phyloP scores from a whole-genome alignment of 371 early-diverging fungal genomes.

The Mucor plumbeus region DNA sequence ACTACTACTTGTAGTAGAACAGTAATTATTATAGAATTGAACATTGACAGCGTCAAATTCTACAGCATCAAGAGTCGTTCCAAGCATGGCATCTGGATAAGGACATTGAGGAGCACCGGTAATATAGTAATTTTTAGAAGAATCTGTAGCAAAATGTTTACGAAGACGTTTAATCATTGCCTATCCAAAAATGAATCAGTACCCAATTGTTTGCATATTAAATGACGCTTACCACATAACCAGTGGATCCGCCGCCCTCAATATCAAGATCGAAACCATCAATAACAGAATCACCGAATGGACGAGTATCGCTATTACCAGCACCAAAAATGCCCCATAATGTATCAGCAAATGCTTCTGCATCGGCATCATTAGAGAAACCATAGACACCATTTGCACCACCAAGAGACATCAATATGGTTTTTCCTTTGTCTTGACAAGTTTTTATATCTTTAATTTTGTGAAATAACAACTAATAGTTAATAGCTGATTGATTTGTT shows the following conservation, averaged over 20 bases:
- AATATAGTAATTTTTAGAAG: slow-evolving; percentile 48
- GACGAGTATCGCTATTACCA: slow-evolving; percentile 55
- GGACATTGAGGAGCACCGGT: slow-evolving; percentile 80
- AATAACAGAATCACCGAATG: slow-evolving; percentile 63
- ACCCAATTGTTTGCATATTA: neutral
- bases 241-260: slow-evolving; percentile 61
- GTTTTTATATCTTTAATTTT: slow-evolving; percentile 56
- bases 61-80: slow-evolving; percentile 42
- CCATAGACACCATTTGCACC: slow-evolving; percentile 70
- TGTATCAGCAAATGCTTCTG: slow-evolving; percentile 58
- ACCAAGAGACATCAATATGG: slow-evolving; percentile 70
- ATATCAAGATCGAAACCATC: slow-evolving; percentile 81
- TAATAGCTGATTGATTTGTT: neutral
- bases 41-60: slow-evolving; percentile 69
- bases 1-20: slow-evolving; percentile 49
- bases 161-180: slow-evolving; percentile 51
- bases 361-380: slow-evolving; percentile 55
- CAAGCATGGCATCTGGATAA: slow-evolving; percentile 65
- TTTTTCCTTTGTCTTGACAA: slow-evolving; percentile 69
- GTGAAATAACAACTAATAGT: neutral
- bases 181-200: neutral
- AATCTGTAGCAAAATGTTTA: slow-evolving; percentile 22
- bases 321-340: slow-evolving; percentile 68
- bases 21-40: slow-evolving; percentile 80
- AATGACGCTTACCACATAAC: slow-evolving; percentile 45